Percentiles rank a stretch among this genome's conserved stretches.
phyloP scores from a whole-genome alignment of 2,329 filamentous ascomycete species.

The Pseudogymnoascus sp. region DNA sequence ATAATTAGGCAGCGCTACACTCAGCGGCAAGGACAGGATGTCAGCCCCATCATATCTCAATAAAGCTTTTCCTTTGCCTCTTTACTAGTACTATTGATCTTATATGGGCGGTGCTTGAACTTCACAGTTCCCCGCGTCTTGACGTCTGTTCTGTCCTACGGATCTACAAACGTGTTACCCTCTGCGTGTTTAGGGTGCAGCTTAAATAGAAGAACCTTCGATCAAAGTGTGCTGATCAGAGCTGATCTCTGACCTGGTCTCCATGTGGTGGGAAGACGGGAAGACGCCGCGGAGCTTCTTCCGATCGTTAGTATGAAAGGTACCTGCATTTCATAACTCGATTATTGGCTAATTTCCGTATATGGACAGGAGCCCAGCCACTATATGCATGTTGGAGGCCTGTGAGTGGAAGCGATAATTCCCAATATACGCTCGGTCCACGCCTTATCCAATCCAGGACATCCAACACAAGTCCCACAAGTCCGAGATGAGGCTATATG shows the following conservation, averaged over 20 bases:
- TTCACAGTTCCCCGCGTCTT: neutral
- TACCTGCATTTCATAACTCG: neutral
- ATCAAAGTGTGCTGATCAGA: neutral
- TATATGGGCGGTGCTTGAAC: neutral
- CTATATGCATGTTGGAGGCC: neutral
- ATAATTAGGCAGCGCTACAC: slow-evolving; percentile 2
- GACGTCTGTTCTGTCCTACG: neutral
- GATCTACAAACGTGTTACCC: neutral
- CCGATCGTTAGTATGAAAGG: neutral
- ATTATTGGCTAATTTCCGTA: slow-evolving; percentile 9
- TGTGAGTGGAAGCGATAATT: neutral
- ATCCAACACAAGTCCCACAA: neutral
- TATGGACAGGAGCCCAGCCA: neutral
- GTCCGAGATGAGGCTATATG: neutral
- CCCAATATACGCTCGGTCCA: neutral
- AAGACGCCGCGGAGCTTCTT: neutral
- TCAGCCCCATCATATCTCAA: neutral
- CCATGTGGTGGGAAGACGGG: slow-evolving; percentile 3
- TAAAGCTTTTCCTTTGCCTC: neutral
- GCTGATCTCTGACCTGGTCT: slow-evolving; percentile 9
- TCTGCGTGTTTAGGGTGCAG: slow-evolving; percentile 1
- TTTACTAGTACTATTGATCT: neutral
- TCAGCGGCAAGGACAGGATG: neutral
- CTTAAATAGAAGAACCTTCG: neutral
- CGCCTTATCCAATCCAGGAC: neutral